Percentiles rank a stretch among this genome's conserved stretches.
Evolutionary conservation across 169 alveolate species (phyloP).

Genomic region (Cryptosporidium ubiquitum): DNA sequence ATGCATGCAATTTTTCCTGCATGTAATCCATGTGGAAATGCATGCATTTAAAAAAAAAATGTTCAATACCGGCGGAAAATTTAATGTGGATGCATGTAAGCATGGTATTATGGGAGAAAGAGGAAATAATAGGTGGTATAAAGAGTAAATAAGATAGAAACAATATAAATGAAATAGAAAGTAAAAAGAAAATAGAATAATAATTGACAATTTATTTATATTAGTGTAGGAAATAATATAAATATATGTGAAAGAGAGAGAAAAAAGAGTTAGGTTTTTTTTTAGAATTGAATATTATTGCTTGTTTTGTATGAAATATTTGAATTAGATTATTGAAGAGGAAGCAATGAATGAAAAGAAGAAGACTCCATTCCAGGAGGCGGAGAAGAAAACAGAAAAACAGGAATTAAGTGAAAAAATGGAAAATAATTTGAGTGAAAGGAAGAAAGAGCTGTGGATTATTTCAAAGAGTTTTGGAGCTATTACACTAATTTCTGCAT

Average conservation of each 20-base stretch:
- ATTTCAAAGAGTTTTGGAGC: slow-evolving; percentile 29
- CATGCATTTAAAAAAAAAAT: neutral
- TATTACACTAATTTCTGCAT: slow-evolving; percentile 32
- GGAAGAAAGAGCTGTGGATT: neutral
- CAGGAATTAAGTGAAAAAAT: neutral
- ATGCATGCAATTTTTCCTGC: neutral
- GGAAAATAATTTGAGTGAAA: slow-evolving; percentile 12
- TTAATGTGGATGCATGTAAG: slow-evolving; percentile 5
- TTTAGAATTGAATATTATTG: neutral
- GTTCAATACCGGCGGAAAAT: slow-evolving; percentile 2
- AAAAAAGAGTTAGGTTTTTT: neutral
- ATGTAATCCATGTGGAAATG: neutral
- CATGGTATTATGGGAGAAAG: neutral
- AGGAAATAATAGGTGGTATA: neutral
- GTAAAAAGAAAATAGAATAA: neutral
- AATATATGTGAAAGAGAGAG: neutral
- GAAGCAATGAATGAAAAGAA: neutral
- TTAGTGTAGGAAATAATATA: neutral
- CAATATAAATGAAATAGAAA: too few species aligned
- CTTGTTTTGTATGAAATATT: neutral
- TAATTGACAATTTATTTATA: neutral
- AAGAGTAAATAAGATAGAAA: too few species aligned
- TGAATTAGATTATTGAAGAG: neutral
- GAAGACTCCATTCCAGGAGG: neutral
- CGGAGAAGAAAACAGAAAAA: neutral